Evolutionary conservation across 225 moss, liverwort and hornwort genomes (phyloP).

Genomic region (Takakia lepidozioides): DNA sequence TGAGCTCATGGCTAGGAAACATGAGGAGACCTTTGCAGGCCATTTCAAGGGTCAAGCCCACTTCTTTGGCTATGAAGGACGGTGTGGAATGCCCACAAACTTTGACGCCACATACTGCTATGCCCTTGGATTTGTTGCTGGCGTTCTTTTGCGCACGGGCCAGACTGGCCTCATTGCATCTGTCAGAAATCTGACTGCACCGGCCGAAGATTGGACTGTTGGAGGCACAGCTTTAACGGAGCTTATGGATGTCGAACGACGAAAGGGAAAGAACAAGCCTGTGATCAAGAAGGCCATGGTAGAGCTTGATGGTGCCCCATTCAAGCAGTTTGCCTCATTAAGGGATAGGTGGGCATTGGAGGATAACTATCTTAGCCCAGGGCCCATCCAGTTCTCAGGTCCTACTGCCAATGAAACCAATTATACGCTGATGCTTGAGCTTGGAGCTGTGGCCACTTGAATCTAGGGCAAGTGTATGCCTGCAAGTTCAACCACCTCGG

Average conservation of each 20-base stretch:
- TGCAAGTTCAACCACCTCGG: too few relatives aligned
- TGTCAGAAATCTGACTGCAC: conserved; percentile 40
- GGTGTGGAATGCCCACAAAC: conserved; percentile 58
- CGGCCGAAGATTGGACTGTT: conserved; percentile 39
- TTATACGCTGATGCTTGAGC: too few relatives aligned
- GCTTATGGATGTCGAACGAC: conserved; percentile 53
- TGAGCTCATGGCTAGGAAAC: conserved; percentile 35
- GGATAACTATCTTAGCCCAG: conserved; percentile 43
- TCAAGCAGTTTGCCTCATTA: conserved; percentile 36
- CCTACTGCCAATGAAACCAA: too few relatives aligned
- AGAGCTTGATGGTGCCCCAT: conserved; percentile 52
- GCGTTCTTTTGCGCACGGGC: conserved; percentile 34
- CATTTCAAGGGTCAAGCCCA: conserved; percentile 40
- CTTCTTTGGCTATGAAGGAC: conserved; percentile 59
- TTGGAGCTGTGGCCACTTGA: too few relatives aligned
- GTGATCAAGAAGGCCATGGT: conserved; percentile 65
- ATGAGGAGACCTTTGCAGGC: conserved; percentile 27
- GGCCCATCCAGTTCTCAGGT: conserved; percentile 10
- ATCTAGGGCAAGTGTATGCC: too few relatives aligned
- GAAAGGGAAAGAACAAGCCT: conserved; percentile 53
- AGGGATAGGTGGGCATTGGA: conserved; percentile 37
- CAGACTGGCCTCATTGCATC: conserved; percentile 54
- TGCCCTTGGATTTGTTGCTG: conserved; percentile 45
- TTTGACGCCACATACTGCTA: conserved; percentile 56
- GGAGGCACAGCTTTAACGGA: conserved; percentile 48